phyloP scores from a whole-genome alignment of 306 rosid genomes.

The Oxytropis ochrocephala region DNA sequence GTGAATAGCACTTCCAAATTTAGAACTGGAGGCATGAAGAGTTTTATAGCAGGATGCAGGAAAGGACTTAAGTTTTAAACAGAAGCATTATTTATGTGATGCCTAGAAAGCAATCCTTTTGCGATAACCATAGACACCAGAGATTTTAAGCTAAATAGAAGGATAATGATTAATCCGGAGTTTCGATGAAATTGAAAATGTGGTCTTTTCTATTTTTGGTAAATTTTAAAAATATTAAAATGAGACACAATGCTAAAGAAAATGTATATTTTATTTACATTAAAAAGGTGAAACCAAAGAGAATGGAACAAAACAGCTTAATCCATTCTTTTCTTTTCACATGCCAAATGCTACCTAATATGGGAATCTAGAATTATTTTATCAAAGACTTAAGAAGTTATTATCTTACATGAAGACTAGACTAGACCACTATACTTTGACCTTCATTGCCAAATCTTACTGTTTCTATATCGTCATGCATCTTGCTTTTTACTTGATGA shows the following conservation, averaged over 20 bases:
- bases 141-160: not conserved
- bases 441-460: not conserved
- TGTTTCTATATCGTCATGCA: not conserved
- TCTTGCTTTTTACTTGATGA: not conserved
- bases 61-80: not conserved
- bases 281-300: not conserved
- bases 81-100: not conserved
- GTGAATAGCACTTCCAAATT: not conserved
- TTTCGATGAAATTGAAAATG: not conserved
- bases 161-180: not conserved
- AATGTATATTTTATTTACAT: not conserved
- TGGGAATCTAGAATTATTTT: conserved; percentile 1
- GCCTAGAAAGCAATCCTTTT: not conserved
- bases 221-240: not conserved
- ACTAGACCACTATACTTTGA: not conserved
- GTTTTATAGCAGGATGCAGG: not conserved
- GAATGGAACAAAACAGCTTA: not conserved
- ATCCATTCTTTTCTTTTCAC: not conserved
- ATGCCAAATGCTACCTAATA: not conserved
- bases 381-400: not conserved
- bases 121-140: not conserved
- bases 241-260: not conserved
- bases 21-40: not conserved
- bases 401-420: not conserved
- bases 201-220: not conserved